These are phyloP conservation scores for Exophiala bonariae DNA, from an alignment of 2,329 filamentous ascomycete genomes.

Conservation along the genomic window DNA sequence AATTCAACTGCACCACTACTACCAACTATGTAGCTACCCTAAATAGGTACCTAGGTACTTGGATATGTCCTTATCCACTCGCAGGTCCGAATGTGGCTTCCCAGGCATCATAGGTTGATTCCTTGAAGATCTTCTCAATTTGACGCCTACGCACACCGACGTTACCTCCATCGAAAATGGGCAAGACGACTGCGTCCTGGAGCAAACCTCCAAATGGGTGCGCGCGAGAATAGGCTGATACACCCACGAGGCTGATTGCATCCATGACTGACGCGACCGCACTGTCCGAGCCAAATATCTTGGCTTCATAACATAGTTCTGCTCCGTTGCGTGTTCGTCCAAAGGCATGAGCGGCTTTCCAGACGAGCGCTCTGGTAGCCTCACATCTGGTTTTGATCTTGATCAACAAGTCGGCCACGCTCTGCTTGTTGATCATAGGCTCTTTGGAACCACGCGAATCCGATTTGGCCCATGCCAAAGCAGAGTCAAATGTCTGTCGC, in stretches of 20 bases:
- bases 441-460: conserved; percentile 49
- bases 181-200: conserved; percentile 48
- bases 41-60: no score
- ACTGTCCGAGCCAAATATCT: conserved; percentile 53
- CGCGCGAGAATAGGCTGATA: conserved; percentile 46
- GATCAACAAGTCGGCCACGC: conserved; percentile 53
- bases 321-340: conserved; percentile 44
- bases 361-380: conserved; percentile 50
- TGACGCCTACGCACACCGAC: conserved; percentile 51
- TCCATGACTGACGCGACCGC: conserved; percentile 51
- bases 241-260: conserved; percentile 54
- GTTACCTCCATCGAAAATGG: conserved; percentile 57
- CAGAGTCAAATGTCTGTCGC: conserved; percentile 54
- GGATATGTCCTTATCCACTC: conserved; percentile 1
- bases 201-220: conserved; percentile 47
- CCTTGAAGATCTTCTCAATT: conserved; percentile 39
- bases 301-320: conserved; percentile 52
- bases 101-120: conserved; percentile 50
- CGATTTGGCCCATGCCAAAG: conserved; percentile 50
- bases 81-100: conserved; percentile 24
- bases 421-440: conserved; percentile 50
- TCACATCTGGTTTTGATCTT: conserved; percentile 55
- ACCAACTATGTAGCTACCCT: no score
- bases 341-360: conserved; percentile 51
- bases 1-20: no score